These are phyloP conservation scores for Penicillium sp. DNA, from an alignment of 2,329 filamentous ascomycete species.

Conservation along the genomic window DNA sequence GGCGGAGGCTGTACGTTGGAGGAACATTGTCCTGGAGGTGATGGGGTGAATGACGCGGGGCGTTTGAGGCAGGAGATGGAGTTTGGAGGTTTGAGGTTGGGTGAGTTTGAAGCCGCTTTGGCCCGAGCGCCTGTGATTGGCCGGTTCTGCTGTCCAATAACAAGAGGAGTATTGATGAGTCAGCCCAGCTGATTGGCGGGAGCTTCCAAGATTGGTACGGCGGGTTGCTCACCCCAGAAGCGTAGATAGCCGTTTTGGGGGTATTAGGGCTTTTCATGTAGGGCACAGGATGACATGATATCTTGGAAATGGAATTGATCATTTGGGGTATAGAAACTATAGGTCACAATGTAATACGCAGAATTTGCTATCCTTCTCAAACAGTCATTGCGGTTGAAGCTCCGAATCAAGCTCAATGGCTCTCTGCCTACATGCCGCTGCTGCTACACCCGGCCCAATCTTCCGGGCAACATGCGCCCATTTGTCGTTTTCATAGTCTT, in stretches of 20 bases:
- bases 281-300: constrained; percentile 6
- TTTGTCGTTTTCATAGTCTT: constrained; percentile 62
- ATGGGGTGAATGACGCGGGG: constrained; percentile 24
- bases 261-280: constrained; percentile 21
- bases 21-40: constrained; percentile 45
- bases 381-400: not conserved
- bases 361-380: not conserved
- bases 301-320: not conserved
- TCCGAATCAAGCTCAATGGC: constrained; percentile 48
- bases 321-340: not conserved
- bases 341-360: not conserved
- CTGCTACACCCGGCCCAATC: constrained; percentile 85
- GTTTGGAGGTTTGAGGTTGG: constrained; percentile 37
- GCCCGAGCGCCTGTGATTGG: constrained; percentile 32
- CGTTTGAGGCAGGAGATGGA: constrained; percentile 31
- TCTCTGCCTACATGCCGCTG: constrained; percentile 80
- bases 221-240: not conserved
- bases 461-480: constrained; percentile 92
- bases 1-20: constrained; percentile 48
- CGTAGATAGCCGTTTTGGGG: constrained; percentile 15
- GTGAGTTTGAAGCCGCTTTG: constrained; percentile 42
- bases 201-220: constrained; percentile 1
- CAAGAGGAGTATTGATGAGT: constrained; percentile 12
- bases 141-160: constrained; percentile 9
- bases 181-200: constrained; percentile 18